Evolutionary conservation across 2,329 filamentous ascomycete species (phyloP).

Genomic region (Ascochyta viciae-villosae): DNA sequence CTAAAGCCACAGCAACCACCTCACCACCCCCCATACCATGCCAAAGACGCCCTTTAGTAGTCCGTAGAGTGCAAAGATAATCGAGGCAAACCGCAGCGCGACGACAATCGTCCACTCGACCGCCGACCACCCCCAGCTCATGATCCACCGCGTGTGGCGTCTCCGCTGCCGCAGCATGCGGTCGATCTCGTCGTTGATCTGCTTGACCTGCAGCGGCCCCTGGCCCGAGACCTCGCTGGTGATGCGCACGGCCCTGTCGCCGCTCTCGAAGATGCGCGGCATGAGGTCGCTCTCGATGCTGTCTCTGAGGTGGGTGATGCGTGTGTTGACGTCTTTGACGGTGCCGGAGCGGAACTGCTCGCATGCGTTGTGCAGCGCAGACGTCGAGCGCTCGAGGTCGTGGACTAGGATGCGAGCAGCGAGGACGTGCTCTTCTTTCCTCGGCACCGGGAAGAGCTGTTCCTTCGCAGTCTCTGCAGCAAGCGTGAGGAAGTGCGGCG

Average conservation of each 20-base stretch:
- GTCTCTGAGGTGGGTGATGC: slow-evolving; percentile 54
- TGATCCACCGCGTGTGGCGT: slow-evolving; percentile 75
- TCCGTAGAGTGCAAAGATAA: slow-evolving; percentile 79
- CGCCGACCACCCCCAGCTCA: slow-evolving; percentile 77
- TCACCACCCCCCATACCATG: slow-evolving; percentile 65
- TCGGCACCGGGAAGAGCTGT: slow-evolving; percentile 54
- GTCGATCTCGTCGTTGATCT: slow-evolving; percentile 77
- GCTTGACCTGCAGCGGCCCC: slow-evolving; percentile 81
- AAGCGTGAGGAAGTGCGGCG: slow-evolving; percentile 45
- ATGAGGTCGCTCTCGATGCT: slow-evolving; percentile 60
- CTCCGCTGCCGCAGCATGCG: slow-evolving; percentile 73
- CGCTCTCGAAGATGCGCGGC: slow-evolving; percentile 69
- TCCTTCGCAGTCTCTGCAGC: slow-evolving; percentile 54
- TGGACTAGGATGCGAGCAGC: slow-evolving; percentile 61
- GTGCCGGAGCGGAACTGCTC: slow-evolving; percentile 57
- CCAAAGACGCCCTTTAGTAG: slow-evolving; percentile 68
- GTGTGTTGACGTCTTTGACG: slow-evolving; percentile 52
- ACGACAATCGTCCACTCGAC: slow-evolving; percentile 89
- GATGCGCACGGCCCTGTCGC: slow-evolving; percentile 81
- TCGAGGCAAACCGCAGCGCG: slow-evolving; percentile 94
- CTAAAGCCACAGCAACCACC: slow-evolving; percentile 79
- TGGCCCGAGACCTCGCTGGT: slow-evolving; percentile 76
- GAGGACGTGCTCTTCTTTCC: slow-evolving; percentile 61
- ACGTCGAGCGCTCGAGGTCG: slow-evolving; percentile 55
- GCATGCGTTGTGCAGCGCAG: slow-evolving; percentile 59